A percentile compares a stretch with the other conserved stretches of the same genome.
These are phyloP conservation scores for Boletus speciosus DNA, from an alignment of 768 basidiomycete species.

Conservation along the genomic window DNA sequence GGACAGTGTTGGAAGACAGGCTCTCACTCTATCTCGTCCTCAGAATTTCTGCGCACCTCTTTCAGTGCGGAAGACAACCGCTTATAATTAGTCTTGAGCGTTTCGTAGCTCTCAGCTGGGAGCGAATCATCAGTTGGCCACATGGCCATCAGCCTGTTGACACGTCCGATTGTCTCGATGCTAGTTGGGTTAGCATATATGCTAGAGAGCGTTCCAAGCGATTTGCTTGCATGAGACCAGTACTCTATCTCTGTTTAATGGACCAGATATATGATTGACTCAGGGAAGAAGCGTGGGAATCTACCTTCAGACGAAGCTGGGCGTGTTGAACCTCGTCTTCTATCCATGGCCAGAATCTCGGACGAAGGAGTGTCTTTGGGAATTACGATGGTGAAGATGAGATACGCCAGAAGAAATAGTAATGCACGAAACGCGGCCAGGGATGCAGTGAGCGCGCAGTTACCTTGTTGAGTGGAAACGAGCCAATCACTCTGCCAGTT, in stretches of 20 bases:
- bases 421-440: conserved; percentile 6
- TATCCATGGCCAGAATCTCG: conserved; percentile 48
- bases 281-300: conserved; percentile 26
- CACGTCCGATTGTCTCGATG: conserved; percentile 61
- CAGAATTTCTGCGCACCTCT: conserved; percentile 56
- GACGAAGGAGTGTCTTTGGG: background rate
- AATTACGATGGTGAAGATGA: background rate
- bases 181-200: conserved; percentile 49
- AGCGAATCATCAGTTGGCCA: conserved; percentile 73
- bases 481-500: background rate
- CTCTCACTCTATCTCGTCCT: conserved; percentile 62
- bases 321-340: conserved; percentile 58
- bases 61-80: conserved; percentile 59
- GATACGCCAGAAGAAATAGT: conserved; percentile 1
- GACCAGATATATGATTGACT: conserved; percentile 5
- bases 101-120: conserved; percentile 64
- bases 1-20: background rate
- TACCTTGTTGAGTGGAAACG: conserved; percentile 5
- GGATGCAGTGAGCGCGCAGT: background rate
- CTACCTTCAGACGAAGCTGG: conserved; percentile 77
- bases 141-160: conserved; percentile 65
- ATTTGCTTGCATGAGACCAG: conserved; percentile 67
- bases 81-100: conserved; percentile 58
- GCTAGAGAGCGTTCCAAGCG: conserved; percentile 52
- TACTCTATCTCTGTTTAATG: conserved; percentile 60